Conservation (phyloP, 345 rosid genomes). For the Eucalyptus paniculata region DNA sequence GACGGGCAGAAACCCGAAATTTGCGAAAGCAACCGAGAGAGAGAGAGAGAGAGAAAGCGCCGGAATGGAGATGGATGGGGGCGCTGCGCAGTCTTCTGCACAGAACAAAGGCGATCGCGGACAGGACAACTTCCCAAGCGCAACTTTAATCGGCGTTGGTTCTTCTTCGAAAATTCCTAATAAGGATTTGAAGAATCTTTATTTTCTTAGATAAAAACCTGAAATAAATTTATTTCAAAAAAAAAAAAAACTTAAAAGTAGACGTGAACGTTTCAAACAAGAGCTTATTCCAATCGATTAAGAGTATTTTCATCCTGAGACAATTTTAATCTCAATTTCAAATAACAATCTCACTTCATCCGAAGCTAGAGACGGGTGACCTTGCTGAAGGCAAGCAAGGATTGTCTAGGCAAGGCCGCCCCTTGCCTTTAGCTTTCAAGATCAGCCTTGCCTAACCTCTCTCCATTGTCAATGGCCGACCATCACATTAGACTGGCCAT, state of each 20-base stretch:
- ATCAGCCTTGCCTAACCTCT: too few species aligned
- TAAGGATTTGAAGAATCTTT: not conserved
- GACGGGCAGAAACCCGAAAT: not conserved
- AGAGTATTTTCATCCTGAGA: fast-evolving
- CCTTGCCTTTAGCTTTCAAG: too few species aligned
- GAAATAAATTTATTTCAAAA: too few species aligned
- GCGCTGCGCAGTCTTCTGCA: not conserved
- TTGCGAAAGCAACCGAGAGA: not conserved
- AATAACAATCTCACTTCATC: too few species aligned
- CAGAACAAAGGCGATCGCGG: not conserved
- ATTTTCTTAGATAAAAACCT: not conserved
- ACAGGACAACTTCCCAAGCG: not conserved
- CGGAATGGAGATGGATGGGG: not conserved
- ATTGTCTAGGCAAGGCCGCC: too few species aligned
- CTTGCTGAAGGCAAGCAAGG: fast-evolving
- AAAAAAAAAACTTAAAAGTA: too few species aligned
- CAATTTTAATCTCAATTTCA: not conserved
- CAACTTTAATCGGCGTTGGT: not conserved
- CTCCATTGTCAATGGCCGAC: fast-evolving
- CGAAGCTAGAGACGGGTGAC: fast-evolving
- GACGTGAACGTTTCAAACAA: not conserved
- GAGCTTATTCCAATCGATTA: not conserved
- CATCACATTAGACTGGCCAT: not conserved
- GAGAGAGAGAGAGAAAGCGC: not conserved
- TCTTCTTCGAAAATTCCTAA: not conserved